These are phyloP conservation scores for Athelia psychrophila DNA, from an alignment of 1,284 basidiomycete genomes.

Conservation along the genomic window DNA sequence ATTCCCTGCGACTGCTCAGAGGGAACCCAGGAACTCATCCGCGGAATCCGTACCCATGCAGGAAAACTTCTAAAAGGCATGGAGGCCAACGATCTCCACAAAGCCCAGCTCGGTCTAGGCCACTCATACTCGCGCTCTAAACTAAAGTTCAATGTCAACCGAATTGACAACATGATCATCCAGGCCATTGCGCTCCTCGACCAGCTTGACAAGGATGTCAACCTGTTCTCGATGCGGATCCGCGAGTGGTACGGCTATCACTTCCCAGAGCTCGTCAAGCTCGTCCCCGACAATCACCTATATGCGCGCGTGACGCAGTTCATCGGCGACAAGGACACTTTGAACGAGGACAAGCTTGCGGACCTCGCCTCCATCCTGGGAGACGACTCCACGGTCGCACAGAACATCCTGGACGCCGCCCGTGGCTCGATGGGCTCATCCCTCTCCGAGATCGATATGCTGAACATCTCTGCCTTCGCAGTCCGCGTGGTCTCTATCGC, in stretches of 20 bases:
- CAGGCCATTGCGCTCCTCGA: constrained; percentile 98
- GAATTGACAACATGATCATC: constrained; percentile 99
- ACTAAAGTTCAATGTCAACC: constrained; percentile 99
- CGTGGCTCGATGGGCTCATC: constrained; percentile 95
- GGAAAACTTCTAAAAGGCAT: constrained; percentile 90
- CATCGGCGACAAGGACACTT: constrained; percentile 87
- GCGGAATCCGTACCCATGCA: constrained; percentile 92
- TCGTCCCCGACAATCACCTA: constrained; percentile 94
- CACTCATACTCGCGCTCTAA: constrained; percentile 98
- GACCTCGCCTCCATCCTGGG: constrained; percentile 84
- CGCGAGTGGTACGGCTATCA: constrained; percentile 99
- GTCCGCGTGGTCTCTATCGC: constrained; percentile 89
- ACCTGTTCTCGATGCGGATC: constrained; percentile 97
- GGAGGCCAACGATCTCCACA: constrained; percentile 85
- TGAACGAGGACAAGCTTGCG: constrained; percentile 75
- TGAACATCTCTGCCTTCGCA: constrained; percentile 95
- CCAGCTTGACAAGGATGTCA: constrained; percentile 99
- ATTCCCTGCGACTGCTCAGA: constrained; percentile 91
- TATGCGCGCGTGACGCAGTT: constrained; percentile 89
- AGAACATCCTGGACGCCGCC: constrained; percentile 94
- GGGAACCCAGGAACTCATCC: constrained; percentile 84
- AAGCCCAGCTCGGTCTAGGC: constrained; percentile 95
- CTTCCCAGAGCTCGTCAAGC: constrained; percentile 95
- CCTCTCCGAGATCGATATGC: constrained; percentile 91
- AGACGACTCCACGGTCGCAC: constrained; percentile 85